Conservation (phyloP, 306 rosid species). For the Crataegus laevigata region DNA sequence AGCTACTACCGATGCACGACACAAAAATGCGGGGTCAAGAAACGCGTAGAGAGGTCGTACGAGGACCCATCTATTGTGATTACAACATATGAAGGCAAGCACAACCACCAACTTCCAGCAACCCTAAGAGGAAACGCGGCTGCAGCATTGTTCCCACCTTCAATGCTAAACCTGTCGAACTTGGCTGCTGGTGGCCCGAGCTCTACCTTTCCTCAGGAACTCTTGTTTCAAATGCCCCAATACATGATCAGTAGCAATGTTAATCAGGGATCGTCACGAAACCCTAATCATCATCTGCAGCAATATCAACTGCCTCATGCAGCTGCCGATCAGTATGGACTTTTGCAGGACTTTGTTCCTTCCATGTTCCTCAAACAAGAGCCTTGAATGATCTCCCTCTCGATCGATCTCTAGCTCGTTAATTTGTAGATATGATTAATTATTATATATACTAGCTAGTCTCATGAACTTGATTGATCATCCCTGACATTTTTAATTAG, state of each 20-base stretch:
- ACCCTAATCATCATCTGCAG: constrained; percentile 19
- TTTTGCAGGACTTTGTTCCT: constrained; percentile 69
- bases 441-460: background rate
- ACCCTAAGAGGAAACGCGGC: constrained; percentile 60
- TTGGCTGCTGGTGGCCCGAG: constrained; percentile 22
- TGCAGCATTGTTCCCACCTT: constrained; percentile 47
- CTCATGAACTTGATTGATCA: background rate
- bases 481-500: background rate
- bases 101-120: constrained; percentile 81
- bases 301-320: constrained; percentile 14
- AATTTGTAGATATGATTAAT: background rate
- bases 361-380: constrained; percentile 61
- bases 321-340: constrained; percentile 38
- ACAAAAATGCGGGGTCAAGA: constrained; percentile 75
- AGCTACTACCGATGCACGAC: constrained; percentile 86
- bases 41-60: constrained; percentile 76
- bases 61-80: constrained; percentile 68
- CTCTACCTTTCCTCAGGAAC: constrained; percentile 30
- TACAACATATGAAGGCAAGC: constrained; percentile 83
- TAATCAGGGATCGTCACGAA: background rate
- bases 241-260: background rate
- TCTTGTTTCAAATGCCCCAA: constrained; percentile 17
- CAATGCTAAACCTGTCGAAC: constrained; percentile 18
- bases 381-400: constrained; percentile 15
- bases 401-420: background rate